Percentiles rank a stretch among this genome's conserved stretches.
Evolutionary conservation across 345 rosid genomes (phyloP).

Genomic region (Odontarrhena argentea): DNA sequence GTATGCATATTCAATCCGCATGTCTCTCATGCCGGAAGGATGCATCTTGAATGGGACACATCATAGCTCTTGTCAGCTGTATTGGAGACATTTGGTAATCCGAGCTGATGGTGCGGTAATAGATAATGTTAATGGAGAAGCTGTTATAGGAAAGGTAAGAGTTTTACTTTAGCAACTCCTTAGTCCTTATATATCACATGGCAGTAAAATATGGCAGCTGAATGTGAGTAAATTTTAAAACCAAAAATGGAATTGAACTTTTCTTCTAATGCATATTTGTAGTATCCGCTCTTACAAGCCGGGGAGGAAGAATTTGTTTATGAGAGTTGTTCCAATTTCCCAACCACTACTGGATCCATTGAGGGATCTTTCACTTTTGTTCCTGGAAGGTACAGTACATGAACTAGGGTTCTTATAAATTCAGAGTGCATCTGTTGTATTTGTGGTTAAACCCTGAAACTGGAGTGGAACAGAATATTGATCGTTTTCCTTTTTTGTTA

Average conservation of each 20-base stretch:
- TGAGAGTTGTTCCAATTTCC: conserved; percentile 53
- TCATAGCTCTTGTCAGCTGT: conserved; percentile 72
- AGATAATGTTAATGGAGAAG: conserved; percentile 53
- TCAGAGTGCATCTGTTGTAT: neutral
- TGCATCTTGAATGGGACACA: conserved; percentile 56
- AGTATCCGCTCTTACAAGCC: conserved; percentile 71
- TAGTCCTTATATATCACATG: neutral
- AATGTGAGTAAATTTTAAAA: neutral
- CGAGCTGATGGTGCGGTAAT: conserved; percentile 52
- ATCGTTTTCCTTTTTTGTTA: conserved; percentile 1
- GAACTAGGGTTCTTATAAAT: neutral
- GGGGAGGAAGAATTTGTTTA: conserved; percentile 75
- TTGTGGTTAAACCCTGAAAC: neutral
- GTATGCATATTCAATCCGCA: conserved; percentile 79
- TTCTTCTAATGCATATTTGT: conserved; percentile 11
- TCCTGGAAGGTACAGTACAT: conserved; percentile 69
- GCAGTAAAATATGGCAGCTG: neutral
- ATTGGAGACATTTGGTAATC: conserved; percentile 71
- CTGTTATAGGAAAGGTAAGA: conserved; percentile 67
- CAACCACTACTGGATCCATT: conserved; percentile 53
- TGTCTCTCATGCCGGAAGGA: conserved; percentile 79
- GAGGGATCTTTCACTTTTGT: conserved; percentile 86
- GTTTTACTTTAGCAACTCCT: neutral
- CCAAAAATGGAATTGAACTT: neutral
- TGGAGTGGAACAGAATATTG: conserved; percentile 1